Evolutionary conservation across 2,329 filamentous ascomycete genomes (phyloP).

Genomic region (Pezicula radicicola): DNA sequence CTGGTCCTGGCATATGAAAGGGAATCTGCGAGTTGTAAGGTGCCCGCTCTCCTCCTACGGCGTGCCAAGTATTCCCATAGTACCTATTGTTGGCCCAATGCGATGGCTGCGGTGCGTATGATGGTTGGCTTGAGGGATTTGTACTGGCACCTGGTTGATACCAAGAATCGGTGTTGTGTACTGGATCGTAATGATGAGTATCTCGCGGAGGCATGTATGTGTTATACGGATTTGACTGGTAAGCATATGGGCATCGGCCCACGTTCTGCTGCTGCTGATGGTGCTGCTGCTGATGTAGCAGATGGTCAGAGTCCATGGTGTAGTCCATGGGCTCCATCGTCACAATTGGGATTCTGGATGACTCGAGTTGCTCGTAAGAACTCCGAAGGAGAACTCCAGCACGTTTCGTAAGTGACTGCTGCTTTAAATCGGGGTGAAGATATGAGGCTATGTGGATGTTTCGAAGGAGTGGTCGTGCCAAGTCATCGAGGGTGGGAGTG

Average conservation of each 20-base stretch:
- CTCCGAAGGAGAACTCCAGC: too few species aligned
- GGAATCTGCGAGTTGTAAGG: too few species aligned
- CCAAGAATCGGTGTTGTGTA: constrained; percentile 16
- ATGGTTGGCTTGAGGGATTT: not conserved
- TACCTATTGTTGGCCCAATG: too few species aligned
- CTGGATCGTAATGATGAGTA: constrained; percentile 22
- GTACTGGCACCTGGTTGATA: not conserved
- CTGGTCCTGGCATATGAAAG: too few species aligned
- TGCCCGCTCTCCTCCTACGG: too few species aligned
- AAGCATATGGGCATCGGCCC: not conserved
- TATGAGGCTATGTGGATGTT: not conserved
- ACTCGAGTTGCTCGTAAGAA: too few species aligned
- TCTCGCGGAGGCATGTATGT: constrained; percentile 11
- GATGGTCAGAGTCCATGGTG: constrained; percentile 16
- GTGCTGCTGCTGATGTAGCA: constrained; percentile 16
- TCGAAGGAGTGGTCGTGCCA: not conserved
- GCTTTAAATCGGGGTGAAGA: not conserved
- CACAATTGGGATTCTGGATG: too few species aligned
- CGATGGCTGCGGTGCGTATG: too few species aligned
- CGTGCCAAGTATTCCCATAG: too few species aligned
- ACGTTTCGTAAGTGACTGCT: too few species aligned
- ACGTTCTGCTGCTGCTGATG: constrained; percentile 3
- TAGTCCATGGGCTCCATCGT: constrained; percentile 16
- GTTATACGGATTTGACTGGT: constrained; percentile 1
- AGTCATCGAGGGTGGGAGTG: not conserved